phyloP scores from a whole-genome alignment of 257 asterid species.

The Ophiorrhiza pumila region DNA sequence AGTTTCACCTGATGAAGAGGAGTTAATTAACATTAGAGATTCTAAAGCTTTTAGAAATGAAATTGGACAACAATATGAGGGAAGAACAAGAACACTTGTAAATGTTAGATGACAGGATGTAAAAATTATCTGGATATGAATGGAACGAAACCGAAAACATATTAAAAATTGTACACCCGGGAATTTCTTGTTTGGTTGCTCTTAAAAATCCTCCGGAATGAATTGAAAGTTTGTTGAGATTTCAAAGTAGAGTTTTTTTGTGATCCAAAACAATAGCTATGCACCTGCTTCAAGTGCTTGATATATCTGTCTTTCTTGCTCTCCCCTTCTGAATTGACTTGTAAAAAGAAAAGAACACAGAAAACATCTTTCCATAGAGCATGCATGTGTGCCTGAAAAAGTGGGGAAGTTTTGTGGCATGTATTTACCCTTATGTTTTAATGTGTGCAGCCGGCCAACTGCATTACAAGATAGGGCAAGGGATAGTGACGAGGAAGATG shows the following conservation, averaged over 20 bases:
- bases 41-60: neutral
- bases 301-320: no score
- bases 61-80: neutral
- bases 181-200: neutral
- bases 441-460: conserved; percentile 81
- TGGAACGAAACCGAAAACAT: neutral
- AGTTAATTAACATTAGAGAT: neutral
- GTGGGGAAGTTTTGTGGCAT: neutral
- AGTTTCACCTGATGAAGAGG: neutral
- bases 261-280: neutral
- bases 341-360: neutral
- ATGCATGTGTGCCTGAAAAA: neutral
- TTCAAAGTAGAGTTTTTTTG: neutral
- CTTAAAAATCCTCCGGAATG: neutral
- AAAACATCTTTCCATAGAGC: neutral
- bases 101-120: neutral
- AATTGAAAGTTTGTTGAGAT: neutral
- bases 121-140: neutral
- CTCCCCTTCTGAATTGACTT: neutral
- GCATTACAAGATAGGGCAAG: conserved; percentile 77
- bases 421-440: conserved; percentile 7
- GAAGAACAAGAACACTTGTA: neutral
- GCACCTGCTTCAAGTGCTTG: neutral
- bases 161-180: no score
- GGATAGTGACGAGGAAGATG: conserved; percentile 92